Conservation (phyloP, 148 eudicot genomes). For the Tetragonia tetragonoides region DNA sequence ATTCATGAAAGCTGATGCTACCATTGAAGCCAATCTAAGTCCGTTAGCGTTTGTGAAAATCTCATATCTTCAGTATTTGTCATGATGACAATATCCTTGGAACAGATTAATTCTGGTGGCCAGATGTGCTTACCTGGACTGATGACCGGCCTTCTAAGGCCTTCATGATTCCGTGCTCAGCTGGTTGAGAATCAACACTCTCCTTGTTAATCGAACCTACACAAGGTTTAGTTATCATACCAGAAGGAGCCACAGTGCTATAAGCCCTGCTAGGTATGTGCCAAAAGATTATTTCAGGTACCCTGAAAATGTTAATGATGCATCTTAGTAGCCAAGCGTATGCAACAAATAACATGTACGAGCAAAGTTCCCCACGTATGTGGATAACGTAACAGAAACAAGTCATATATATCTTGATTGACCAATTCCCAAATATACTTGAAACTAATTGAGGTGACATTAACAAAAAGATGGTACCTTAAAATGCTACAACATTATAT, state of each 20-base stretch:
- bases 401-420: too few relatives aligned
- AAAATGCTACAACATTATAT: not conserved
- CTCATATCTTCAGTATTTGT: not conserved
- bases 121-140: slow-evolving; percentile 51
- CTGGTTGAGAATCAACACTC: slow-evolving; percentile 73
- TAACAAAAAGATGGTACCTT: not conserved
- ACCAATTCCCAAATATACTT: too few relatives aligned
- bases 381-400: too few relatives aligned
- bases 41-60: not conserved
- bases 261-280: slow-evolving; percentile 85
- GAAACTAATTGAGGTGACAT: not conserved
- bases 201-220: slow-evolving; percentile 80
- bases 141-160: slow-evolving; percentile 64
- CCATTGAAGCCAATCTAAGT: not conserved
- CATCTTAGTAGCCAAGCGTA: not conserved
- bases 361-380: not conserved
- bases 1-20: not conserved
- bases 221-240: slow-evolving; percentile 36
- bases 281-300: slow-evolving; percentile 91
- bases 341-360: not conserved
- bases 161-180: slow-evolving; percentile 80
- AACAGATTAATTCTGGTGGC: not conserved
- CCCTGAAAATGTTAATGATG: slow-evolving; percentile 37
- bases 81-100: not conserved
- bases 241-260: slow-evolving; percentile 53